These are phyloP conservation scores for Solanum neorickii DNA, from an alignment of 257 asterid genomes.

Conservation along the genomic window DNA sequence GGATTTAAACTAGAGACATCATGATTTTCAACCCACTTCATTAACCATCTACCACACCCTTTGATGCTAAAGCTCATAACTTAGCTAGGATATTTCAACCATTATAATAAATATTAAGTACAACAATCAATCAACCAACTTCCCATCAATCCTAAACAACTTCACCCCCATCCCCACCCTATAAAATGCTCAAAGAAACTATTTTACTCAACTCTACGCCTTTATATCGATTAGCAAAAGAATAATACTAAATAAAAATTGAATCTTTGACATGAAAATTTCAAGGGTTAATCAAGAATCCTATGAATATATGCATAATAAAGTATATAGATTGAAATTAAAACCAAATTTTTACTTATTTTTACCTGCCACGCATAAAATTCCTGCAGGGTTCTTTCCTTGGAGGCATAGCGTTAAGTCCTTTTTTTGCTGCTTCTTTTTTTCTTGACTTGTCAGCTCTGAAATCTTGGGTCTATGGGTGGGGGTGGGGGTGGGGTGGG, in stretches of 20 bases:
- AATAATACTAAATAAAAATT: neutral
- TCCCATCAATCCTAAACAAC: neutral
- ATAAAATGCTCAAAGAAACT: neutral
- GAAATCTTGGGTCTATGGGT: neutral
- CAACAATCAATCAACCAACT: neutral
- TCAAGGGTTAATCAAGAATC: neutral
- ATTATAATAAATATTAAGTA: neutral
- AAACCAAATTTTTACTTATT: neutral
- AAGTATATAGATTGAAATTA: neutral
- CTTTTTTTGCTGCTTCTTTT: neutral
- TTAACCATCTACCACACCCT: neutral
- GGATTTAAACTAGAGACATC: neutral
- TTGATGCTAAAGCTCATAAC: neutral
- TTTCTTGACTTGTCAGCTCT: slow-evolving; percentile 7
- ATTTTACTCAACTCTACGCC: neutral
- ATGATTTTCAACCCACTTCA: neutral
- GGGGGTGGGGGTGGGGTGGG: rapidly evolving
- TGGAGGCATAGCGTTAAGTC: slow-evolving; percentile 44
- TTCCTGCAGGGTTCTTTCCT: slow-evolving; percentile 54
- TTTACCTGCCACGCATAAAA: slow-evolving; percentile 76
- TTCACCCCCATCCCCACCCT: neutral
- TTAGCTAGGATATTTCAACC: neutral
- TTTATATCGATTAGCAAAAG: neutral
- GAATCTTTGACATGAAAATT: neutral
- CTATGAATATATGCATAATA: neutral